A percentile compares a stretch with the other conserved stretches of the same genome.
Evolutionary conservation across 768 basidiomycete species (phyloP).

Genomic region (Pisolithus albus): DNA sequence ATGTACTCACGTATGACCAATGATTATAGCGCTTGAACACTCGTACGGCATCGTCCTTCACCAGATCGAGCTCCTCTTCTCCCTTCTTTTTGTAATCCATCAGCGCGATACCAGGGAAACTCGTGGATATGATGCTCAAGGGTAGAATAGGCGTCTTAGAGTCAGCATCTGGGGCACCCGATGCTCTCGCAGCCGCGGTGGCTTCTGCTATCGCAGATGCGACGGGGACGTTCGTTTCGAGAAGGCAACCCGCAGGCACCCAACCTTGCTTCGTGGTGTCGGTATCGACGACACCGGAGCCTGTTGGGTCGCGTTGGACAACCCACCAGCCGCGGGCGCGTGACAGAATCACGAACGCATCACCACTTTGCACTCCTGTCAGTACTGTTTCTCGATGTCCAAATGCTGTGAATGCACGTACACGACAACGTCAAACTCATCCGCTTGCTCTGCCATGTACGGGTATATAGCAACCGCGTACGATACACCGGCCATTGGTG

Average conservation of each 20-base stretch:
- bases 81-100: slow-evolving; percentile 97
- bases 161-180: slow-evolving; percentile 32
- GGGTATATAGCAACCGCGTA: slow-evolving; percentile 99
- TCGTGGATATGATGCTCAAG: slow-evolving; percentile 89
- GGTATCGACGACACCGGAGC: slow-evolving; percentile 69
- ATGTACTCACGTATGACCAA: slow-evolving; percentile 77
- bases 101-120: slow-evolving; percentile 91
- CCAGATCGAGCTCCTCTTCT: slow-evolving; percentile 83
- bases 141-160: slow-evolving; percentile 79
- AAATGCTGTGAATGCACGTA: slow-evolving; percentile 36
- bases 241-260: slow-evolving; percentile 95
- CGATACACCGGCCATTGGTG: slow-evolving; percentile 53
- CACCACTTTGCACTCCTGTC: slow-evolving; percentile 48
- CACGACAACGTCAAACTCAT: slow-evolving; percentile 98
- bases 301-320: slow-evolving; percentile 88
- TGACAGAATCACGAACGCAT: slow-evolving; percentile 89
- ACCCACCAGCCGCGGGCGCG: slow-evolving; percentile 99
- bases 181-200: slow-evolving; percentile 50
- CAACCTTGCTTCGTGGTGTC: slow-evolving; percentile 85
- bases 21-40: slow-evolving; percentile 99
- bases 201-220: slow-evolving; percentile 83
- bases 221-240: slow-evolving; percentile 89
- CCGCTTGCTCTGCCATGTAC: slow-evolving; percentile 97
- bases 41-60: slow-evolving; percentile 80
- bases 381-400: slow-evolving; percentile 1